Base-by-base conservation (phyloP, 1,139 yeast species). In the Protomyces inouyei region DNA sequence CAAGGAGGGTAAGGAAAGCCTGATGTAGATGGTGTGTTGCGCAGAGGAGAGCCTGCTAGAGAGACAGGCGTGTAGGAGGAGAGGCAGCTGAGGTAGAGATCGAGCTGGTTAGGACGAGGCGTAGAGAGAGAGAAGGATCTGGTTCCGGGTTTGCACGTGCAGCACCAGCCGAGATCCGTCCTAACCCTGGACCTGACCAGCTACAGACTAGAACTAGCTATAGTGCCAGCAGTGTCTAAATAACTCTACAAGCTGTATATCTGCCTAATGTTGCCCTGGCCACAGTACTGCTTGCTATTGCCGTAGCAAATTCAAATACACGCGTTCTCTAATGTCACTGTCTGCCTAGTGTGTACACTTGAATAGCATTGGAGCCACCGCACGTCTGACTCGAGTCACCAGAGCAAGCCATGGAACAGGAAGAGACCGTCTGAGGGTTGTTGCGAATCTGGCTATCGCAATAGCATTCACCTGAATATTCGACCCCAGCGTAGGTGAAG, bases 381-480 rank as follows among this genome's bases (percentile, higher is more conserved):
- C 65, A 61, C 35, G 40, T 36, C 61, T 55, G 45, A 14, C 46
- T 5, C 18, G 45, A 25, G 36, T 52, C 57, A 23, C 65, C 67
- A 12, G 54, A n/a, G 32, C 67, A 65, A 6, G 63, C 16, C 65
- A 61, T 61, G 48, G 35, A 52, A 21, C 67, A 65, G 14, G 52
- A 32, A 0, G 53, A 16, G 5, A 14, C 14, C 1, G 37, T 48
- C 14, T 25, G 36, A 16, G 63, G 63, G 10, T 16, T 43, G 3
- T 43, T 43, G 6, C n/a, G 51, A 25, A 14, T 23, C 6, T 25
- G 23, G 46, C 55, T 57, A 37, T 57, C 65, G 61, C 64, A 55
- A 56, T 54, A 65, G 46, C 67, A 65, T 32, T 65, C 65, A 4
- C 55, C 55, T 3, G 64, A 56, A 43, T 65, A 61, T 52, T 65